Evolutionary conservation across 164 flowering plant species (phyloP).

Genomic region (Dillenia suffruticosa): DNA sequence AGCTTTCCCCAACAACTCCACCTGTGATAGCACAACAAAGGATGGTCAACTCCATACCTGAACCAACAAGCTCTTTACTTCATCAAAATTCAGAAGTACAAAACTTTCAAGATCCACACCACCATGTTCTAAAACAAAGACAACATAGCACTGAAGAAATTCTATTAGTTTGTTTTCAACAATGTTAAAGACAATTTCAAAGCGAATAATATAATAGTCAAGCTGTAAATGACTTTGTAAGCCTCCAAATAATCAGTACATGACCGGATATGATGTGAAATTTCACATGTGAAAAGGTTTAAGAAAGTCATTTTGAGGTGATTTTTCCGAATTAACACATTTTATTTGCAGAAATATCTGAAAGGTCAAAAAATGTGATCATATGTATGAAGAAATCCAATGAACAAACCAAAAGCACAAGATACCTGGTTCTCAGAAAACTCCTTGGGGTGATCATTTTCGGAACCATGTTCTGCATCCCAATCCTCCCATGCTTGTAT

Average conservation of each 20-base stretch:
- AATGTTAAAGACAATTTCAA: too few relatives aligned
- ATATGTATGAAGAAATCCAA: too few relatives aligned
- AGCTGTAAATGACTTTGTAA: too few relatives aligned
- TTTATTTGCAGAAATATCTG: too few relatives aligned
- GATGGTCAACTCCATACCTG: slow-evolving; percentile 43
- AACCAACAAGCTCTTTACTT: slow-evolving; percentile 69
- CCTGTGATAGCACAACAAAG: neutral
- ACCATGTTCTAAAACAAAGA: slow-evolving; percentile 82
- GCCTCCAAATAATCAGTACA: too few relatives aligned
- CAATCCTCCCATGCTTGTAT: slow-evolving; percentile 88
- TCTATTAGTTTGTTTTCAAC: slow-evolving; percentile 4
- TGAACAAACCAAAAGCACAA: neutral
- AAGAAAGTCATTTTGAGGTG: too few relatives aligned
- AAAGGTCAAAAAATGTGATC: too few relatives aligned
- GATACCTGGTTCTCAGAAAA: slow-evolving; percentile 81
- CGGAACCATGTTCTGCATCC: slow-evolving; percentile 79
- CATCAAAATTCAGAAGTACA: slow-evolving; percentile 70
- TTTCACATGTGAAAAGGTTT: too few relatives aligned
- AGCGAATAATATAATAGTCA: too few relatives aligned
- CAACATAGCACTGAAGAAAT: slow-evolving; percentile 67
- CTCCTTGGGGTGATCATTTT: slow-evolving; percentile 79
- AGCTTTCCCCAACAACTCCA: too few relatives aligned
- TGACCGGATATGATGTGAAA: too few relatives aligned
- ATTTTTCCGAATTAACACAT: too few relatives aligned
- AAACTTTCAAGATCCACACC: slow-evolving; percentile 91